phyloP scores from a whole-genome alignment of 1,139 yeast species.

The Lodderomyces theae region DNA sequence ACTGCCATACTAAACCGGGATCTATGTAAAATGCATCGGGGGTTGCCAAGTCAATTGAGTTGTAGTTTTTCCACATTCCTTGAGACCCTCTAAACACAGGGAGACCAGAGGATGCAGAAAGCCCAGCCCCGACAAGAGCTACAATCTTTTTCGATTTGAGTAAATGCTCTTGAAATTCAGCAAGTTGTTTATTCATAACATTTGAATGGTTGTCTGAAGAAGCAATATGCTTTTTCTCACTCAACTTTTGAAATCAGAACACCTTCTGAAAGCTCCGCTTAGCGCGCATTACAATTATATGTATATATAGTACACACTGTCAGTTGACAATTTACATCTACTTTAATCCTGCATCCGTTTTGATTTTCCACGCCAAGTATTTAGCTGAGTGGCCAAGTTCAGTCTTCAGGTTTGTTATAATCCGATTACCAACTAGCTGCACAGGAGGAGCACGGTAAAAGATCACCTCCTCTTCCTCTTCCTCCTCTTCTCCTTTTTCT shows the following conservation, averaged over 20 bases:
- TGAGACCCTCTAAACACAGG: slow-evolving; percentile 71
- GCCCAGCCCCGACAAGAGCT: slow-evolving; percentile 83
- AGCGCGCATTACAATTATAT: too few species aligned
- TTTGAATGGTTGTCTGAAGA: not conserved
- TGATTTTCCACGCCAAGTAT: slow-evolving; percentile 64
- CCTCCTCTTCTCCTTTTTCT: slow-evolving; percentile 17
- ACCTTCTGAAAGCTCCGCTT: too few species aligned
- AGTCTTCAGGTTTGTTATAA: slow-evolving; percentile 27
- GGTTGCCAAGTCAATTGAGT: slow-evolving; percentile 81
- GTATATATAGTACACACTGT: slow-evolving; percentile 1
- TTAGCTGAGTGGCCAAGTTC: slow-evolving; percentile 65
- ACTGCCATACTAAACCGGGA: slow-evolving; percentile 89
- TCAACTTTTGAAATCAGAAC: too few species aligned
- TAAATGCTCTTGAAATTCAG: slow-evolving; percentile 59
- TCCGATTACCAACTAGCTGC: slow-evolving; percentile 46
- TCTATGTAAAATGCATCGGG: slow-evolving; percentile 84
- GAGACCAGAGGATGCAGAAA: slow-evolving; percentile 74
- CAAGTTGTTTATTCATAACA: slow-evolving; percentile 20
- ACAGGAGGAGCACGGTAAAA: slow-evolving; percentile 87
- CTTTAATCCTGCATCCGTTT: not conserved
- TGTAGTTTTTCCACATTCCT: slow-evolving; percentile 76
- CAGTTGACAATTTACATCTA: too few species aligned
- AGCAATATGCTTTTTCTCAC: not conserved
- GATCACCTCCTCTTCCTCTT: slow-evolving; percentile 42
- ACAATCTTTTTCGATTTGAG: slow-evolving; percentile 53